These are phyloP conservation scores for Ottelia alismoides DNA, from an alignment of 106 monocot genomes.

Conservation along the genomic window DNA sequence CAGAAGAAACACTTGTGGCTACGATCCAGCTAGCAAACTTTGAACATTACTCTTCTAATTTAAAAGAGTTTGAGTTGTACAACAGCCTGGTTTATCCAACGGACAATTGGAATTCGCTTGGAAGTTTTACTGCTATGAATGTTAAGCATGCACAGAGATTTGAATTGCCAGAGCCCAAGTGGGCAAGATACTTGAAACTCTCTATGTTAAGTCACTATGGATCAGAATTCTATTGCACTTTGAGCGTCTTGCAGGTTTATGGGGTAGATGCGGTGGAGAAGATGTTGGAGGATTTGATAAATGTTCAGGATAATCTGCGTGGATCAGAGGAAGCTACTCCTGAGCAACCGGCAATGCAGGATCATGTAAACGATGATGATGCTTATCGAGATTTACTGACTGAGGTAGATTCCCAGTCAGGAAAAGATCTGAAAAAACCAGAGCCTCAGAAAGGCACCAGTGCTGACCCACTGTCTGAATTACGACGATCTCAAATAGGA, in stretches of 20 bases:
- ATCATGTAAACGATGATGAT: constrained; percentile 16
- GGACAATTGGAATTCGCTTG: constrained; percentile 58
- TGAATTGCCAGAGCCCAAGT: constrained; percentile 56
- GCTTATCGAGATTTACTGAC: constrained; percentile 5
- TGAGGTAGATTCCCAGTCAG: constrained; percentile 19
- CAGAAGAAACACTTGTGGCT: constrained; percentile 82
- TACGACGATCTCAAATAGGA: constrained; percentile 39
- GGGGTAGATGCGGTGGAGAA: constrained; percentile 92
- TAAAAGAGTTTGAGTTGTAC: constrained; percentile 73
- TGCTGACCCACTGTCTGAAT: constrained; percentile 26
- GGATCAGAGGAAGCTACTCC: constrained; percentile 27
- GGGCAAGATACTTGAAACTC: constrained; percentile 73
- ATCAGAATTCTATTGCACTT: constrained; percentile 77
- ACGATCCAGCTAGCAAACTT: constrained; percentile 73
- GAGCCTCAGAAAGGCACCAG: constrained; percentile 17
- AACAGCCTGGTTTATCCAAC: constrained; percentile 75
- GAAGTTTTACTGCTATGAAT: constrained; percentile 69
- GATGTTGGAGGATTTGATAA: constrained; percentile 82
- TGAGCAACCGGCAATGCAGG: neutral
- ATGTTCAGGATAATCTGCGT: constrained; percentile 24
- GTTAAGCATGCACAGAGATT: constrained; percentile 71
- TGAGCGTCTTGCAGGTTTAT: constrained; percentile 75
- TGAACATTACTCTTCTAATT: constrained; percentile 83
- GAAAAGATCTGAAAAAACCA: constrained; percentile 13
- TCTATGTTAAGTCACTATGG: constrained; percentile 75